Conservation (phyloP, 768 basidiomycete species). For the Pisolithus albus region DNA sequence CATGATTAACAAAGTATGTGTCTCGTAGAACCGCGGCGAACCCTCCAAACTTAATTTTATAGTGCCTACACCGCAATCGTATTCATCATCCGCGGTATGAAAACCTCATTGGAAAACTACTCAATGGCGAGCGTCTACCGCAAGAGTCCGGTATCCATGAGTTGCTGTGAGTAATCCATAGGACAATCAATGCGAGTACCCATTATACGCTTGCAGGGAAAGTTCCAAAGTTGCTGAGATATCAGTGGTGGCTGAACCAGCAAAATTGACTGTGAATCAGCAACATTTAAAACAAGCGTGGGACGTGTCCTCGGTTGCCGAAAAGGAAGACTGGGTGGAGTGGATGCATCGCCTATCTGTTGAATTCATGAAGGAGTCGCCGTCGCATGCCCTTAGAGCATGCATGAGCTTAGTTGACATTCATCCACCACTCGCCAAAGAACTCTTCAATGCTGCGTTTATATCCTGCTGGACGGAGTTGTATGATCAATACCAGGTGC, state of each 20-base stretch:
- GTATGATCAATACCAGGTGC: conserved; percentile 93
- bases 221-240: conserved; percentile 60
- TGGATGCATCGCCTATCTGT: conserved; percentile 93
- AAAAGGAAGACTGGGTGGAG: conserved; percentile 85
- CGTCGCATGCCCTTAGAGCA: conserved; percentile 94
- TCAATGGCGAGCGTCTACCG: conserved; percentile 87
- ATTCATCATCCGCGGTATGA: conserved; percentile 84
- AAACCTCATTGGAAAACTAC: conserved; percentile 75
- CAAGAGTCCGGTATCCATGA: conserved; percentile 76
- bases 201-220: conserved; percentile 36
- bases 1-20: conserved; percentile 83
- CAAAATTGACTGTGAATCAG: conserved; percentile 91
- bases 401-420: conserved; percentile 92
- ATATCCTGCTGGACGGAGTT: conserved; percentile 95
- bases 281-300: conserved; percentile 96
- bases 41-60: conserved; percentile 2
- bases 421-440: conserved; percentile 84
- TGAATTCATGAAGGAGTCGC: conserved; percentile 97
- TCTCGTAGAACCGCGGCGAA: background rate
- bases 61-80: conserved; percentile 73
- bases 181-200: background rate
- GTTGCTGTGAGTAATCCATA: conserved; percentile 41
- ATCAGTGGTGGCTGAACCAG: conserved; percentile 78
- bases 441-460: conserved; percentile 97
- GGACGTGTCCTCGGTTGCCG: conserved; percentile 74